Evolutionary conservation across 768 basidiomycete species (phyloP).

Genomic region (Clavaria fumosa): DNA sequence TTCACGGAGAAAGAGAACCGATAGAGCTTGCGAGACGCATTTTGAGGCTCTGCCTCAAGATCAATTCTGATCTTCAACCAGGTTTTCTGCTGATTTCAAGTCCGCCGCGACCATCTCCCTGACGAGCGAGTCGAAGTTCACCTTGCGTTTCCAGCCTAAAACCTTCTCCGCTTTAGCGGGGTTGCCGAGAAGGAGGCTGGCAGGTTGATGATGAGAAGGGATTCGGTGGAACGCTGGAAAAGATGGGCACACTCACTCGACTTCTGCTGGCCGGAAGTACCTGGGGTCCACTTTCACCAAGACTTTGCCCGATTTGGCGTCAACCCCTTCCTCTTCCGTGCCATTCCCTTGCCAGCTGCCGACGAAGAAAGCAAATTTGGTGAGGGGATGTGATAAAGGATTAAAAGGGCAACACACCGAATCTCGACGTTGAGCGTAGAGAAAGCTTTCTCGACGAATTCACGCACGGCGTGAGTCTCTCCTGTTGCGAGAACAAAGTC

Average conservation of each 20-base stretch:
- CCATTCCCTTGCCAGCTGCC: constrained; percentile 64
- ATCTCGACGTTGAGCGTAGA: constrained; percentile 48
- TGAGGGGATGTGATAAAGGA: neutral
- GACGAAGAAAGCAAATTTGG: constrained; percentile 4
- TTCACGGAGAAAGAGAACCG: no score
- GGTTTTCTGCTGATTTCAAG: constrained; percentile 52
- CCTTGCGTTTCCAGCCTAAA: constrained; percentile 83
- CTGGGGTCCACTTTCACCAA: constrained; percentile 75
- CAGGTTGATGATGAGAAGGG: constrained; percentile 7
- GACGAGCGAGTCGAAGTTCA: constrained; percentile 72
- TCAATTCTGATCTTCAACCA: constrained; percentile 76
- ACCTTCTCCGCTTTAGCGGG: constrained; percentile 79
- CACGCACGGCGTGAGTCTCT: constrained; percentile 89
- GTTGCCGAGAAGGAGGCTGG: constrained; percentile 70
- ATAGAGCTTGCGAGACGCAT: no score
- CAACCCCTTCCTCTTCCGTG: constrained; percentile 63
- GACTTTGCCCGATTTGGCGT: constrained; percentile 48
- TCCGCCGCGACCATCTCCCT: constrained; percentile 86
- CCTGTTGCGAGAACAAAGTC: constrained; percentile 95
- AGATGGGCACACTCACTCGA: constrained; percentile 47
- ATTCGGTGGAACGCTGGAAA: constrained; percentile 5
- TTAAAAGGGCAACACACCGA: constrained; percentile 25
- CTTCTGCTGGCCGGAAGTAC: constrained; percentile 94
- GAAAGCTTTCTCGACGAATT: constrained; percentile 87
- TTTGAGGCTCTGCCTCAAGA: no score